Base-by-base conservation (phyloP, 1,284 basidiomycete genomes). In the Trametes hirsuta region DNA sequence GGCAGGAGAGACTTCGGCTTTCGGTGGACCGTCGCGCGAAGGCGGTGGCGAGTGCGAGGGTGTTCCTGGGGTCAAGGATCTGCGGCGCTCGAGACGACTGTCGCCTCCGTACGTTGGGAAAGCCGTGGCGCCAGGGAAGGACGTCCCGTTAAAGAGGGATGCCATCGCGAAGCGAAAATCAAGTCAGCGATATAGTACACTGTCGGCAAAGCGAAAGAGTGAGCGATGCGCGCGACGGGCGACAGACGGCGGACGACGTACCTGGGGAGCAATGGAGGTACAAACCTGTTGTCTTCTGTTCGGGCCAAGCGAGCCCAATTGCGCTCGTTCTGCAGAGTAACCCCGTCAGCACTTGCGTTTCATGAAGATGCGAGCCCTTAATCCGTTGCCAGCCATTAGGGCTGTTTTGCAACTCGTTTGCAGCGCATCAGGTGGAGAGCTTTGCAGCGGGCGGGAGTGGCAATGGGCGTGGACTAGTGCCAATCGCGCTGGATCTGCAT, bases 1-100 rank as follows among this genome's bases (percentile, higher is more conserved):
- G 14, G 65, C 55, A 6, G 68, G 68, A 4, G 68, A 67, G 9
- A 53, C 45, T 25, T 63, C 45, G 8, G 48, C 12, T 36, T 59
- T 63, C 5, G 47, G n/a, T 18, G 55, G 56, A 8, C 54, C 61
- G 24, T 63, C 64, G 47, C 53, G 61, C 11, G 59, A 48, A 0
- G 62, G 64, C 30, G 62, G 64, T 5, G 64, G 62, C 2, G 64
- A 64, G 25, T 55, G 53, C 6, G 56, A 53, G 6, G 64, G 62
- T 6, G 59, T 63, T n/a, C 51, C 56, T 3, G 61, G 61, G 8
- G 49, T 58, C 14, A 46, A 58, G 6, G 58, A 56, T 18, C 40
- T 22, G 46, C 56, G 61, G 6, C 61, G 56, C 22, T 61, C 60
- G 11, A 58, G 55, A 42, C 59, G 60, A n/a, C 55, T 55, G n/a